Evolutionary conservation across 2,329 filamentous ascomycete species (phyloP).

Genomic region (Phoma sp.): DNA sequence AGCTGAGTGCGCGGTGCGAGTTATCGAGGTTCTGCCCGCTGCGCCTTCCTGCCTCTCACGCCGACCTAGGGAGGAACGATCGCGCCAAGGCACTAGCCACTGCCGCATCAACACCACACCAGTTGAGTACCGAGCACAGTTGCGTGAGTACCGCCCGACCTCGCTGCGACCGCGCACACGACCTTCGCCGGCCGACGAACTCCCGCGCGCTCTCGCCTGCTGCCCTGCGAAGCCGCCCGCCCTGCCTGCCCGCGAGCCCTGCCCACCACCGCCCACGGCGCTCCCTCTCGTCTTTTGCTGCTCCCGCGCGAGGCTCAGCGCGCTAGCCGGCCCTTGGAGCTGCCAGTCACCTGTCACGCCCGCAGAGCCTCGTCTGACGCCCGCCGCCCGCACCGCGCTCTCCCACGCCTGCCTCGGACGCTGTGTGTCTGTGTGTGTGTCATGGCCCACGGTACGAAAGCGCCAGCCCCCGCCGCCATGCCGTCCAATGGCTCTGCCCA

Average conservation of each 20-base stretch:
- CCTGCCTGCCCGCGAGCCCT: background rate
- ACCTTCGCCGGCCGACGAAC: constrained; percentile 4
- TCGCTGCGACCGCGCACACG: constrained; percentile 18
- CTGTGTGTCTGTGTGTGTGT: background rate
- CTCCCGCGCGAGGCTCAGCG: constrained; percentile 14
- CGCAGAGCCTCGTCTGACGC: constrained; percentile 17
- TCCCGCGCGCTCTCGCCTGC: constrained; percentile 10
- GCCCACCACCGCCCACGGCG: constrained; percentile 6
- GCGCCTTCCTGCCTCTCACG: background rate
- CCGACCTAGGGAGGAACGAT: background rate
- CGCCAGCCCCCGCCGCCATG: constrained; percentile 41
- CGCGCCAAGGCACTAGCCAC: background rate
- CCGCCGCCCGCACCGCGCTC: constrained; percentile 1
- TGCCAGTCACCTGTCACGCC: constrained; percentile 20
- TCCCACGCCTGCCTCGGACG: background rate
- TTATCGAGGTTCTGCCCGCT: background rate
- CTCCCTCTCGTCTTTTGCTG: background rate
- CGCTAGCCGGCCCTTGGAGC: constrained; percentile 17
- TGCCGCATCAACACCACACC: constrained; percentile 12
- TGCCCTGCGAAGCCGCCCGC: background rate
- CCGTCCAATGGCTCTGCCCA: constrained; percentile 35
- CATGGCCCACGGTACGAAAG: constrained; percentile 14
- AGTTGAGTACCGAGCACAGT: background rate
- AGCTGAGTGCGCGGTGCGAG: background rate
- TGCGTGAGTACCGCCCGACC: background rate